phyloP scores from a whole-genome alignment of 2,329 filamentous ascomycete genomes.

The Fusarium sp. region DNA sequence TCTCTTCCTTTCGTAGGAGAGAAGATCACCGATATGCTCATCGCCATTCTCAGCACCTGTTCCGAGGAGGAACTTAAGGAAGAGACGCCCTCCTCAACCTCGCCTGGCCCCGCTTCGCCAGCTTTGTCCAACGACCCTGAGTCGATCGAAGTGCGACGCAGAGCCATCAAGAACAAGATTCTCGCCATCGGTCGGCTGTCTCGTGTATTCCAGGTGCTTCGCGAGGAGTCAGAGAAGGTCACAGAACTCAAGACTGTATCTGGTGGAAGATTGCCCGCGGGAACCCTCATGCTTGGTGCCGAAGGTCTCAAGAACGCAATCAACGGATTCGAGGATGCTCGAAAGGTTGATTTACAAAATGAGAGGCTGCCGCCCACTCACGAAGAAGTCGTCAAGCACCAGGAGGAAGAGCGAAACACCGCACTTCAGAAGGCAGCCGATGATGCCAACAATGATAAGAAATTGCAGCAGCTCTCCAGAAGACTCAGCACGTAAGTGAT shows the following conservation, averaged over 20 bases:
- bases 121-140: slow-evolving; percentile 75
- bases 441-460: slow-evolving; percentile 91
- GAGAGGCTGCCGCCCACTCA: slow-evolving; percentile 91
- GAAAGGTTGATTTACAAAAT: slow-evolving; percentile 97
- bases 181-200: slow-evolving; percentile 95
- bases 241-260: slow-evolving; percentile 97
- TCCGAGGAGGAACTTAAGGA: slow-evolving; percentile 99
- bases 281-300: slow-evolving; percentile 96
- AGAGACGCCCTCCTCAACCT: slow-evolving; percentile 74
- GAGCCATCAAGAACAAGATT: slow-evolving; percentile 99
- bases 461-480: slow-evolving; percentile 84
- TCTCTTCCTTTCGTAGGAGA: slow-evolving; percentile 98
- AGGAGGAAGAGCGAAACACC: slow-evolving; percentile 79
- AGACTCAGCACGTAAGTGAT: slow-evolving; percentile 87
- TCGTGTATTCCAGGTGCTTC: slow-evolving; percentile 96
- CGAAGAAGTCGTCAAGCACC: slow-evolving; percentile 87
- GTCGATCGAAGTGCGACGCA: slow-evolving; percentile 90
- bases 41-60: slow-evolving; percentile 96
- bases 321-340: slow-evolving; percentile 93
- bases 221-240: slow-evolving; percentile 95
- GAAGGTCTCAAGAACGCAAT: slow-evolving; percentile 99
- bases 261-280: slow-evolving; percentile 89
- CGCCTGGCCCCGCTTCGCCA: slow-evolving; percentile 77
- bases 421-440: slow-evolving; percentile 86
- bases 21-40: slow-evolving; percentile 99